Percentiles rank a stretch among this genome's conserved stretches.
These are phyloP conservation scores for Hemisphaericaspora xylanilytica DNA, from an alignment of 1,139 yeast genomes.

Conservation along the genomic window DNA sequence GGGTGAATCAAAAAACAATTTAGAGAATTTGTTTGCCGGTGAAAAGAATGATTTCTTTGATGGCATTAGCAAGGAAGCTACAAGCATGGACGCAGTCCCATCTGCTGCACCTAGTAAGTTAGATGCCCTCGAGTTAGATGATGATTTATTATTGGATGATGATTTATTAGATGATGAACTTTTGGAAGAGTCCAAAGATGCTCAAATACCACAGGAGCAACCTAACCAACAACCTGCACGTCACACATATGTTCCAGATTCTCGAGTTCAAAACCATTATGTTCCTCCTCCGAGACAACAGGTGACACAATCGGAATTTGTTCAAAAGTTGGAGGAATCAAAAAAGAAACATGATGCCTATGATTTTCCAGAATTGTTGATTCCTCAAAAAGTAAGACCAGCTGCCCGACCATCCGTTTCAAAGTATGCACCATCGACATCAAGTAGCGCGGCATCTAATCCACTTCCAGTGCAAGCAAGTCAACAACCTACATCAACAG, in stretches of 20 bases:
- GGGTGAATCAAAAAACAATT: slow-evolving; percentile 1
- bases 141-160: slow-evolving; percentile 17
- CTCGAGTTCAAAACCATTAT: slow-evolving; percentile 4
- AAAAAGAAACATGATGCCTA: slow-evolving; percentile 71
- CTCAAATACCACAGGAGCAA: slow-evolving; percentile 4
- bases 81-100: background rate
- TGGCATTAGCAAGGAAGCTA: slow-evolving; percentile 1
- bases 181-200: slow-evolving; percentile 1
- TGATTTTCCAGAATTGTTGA: slow-evolving; percentile 69
- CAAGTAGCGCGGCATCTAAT: slow-evolving; percentile 9
- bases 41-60: slow-evolving; percentile 7
- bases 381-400: slow-evolving; percentile 40
- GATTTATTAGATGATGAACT: slow-evolving; percentile 19
- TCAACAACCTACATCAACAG: background rate
- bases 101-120: slow-evolving; percentile 6
- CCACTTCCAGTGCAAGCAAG: slow-evolving; percentile 13
- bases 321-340: slow-evolving; percentile 35
- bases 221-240: slow-evolving; percentile 4
- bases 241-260: slow-evolving; percentile 11
- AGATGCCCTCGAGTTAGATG: slow-evolving; percentile 17
- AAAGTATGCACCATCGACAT: slow-evolving; percentile 31
- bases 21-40: slow-evolving; percentile 4
- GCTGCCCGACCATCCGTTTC: slow-evolving; percentile 27
- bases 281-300: slow-evolving; percentile 6
- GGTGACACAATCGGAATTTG: slow-evolving; percentile 10